These are phyloP conservation scores for Tuber aestivum DNA, from an alignment of 495 filamentous ascomycete species.

Conservation along the genomic window DNA sequence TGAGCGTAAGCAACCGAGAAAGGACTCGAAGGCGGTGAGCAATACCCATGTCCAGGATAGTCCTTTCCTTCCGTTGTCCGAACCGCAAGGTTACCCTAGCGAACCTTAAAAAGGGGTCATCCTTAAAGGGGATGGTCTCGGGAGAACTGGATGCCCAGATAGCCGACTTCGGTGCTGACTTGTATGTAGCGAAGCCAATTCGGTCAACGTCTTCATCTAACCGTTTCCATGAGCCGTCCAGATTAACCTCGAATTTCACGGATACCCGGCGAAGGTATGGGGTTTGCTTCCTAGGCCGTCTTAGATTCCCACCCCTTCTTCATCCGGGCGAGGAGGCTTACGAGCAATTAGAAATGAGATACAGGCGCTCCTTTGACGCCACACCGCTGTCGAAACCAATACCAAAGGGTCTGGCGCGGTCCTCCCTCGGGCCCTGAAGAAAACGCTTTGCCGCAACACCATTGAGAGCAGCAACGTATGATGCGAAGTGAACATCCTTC, in stretches of 20 bases:
- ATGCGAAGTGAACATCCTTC: conserved; percentile 12
- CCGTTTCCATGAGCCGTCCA: conserved; percentile 28
- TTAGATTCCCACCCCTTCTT: not conserved
- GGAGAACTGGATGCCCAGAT: conserved; percentile 28
- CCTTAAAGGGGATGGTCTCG: conserved; percentile 30
- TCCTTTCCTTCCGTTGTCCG: conserved; percentile 28
- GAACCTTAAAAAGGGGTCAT: conserved; percentile 38
- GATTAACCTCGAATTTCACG: conserved; percentile 29
- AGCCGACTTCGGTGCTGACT: conserved; percentile 24
- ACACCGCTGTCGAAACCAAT: conserved; percentile 39
- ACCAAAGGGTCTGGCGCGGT: conserved; percentile 34
- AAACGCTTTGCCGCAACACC: conserved; percentile 38
- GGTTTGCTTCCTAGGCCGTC: conserved; percentile 21
- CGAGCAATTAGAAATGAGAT: conserved; percentile 39
- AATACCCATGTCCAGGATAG: conserved; percentile 29
- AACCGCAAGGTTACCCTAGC: conserved; percentile 38
- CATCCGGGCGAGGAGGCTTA: not conserved
- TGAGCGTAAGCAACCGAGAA: not conserved
- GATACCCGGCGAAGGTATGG: conserved; percentile 34
- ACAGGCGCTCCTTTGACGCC: conserved; percentile 33
- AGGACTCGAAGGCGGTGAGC: not conserved
- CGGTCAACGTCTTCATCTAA: conserved; percentile 31
- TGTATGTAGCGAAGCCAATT: conserved; percentile 38
- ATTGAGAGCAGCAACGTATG: conserved; percentile 26
- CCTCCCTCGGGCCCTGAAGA: conserved; percentile 22